These are phyloP conservation scores for Jaltomata sinuosa DNA, from an alignment of 257 asterid genomes.

Conservation along the genomic window DNA sequence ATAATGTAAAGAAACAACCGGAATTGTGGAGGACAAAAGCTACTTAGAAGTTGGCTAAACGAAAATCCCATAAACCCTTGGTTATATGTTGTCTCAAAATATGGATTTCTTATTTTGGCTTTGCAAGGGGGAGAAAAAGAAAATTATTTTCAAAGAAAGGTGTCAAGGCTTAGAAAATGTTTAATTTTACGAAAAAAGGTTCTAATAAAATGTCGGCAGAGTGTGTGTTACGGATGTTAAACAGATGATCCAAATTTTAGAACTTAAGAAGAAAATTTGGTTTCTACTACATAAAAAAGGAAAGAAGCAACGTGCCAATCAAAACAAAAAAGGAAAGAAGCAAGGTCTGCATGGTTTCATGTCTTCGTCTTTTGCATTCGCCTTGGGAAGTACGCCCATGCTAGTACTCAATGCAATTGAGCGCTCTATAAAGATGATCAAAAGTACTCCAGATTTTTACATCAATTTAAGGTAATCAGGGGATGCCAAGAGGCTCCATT, in stretches of 20 bases:
- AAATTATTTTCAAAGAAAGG: background rate
- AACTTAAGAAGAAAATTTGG: background rate
- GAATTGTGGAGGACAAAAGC: background rate
- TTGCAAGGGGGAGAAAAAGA: background rate
- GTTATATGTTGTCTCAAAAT: background rate
- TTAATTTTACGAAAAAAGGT: background rate
- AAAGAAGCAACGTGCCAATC: background rate
- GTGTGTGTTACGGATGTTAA: background rate
- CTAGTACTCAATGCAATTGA: background rate
- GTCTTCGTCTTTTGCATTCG: background rate
- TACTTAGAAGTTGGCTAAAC: background rate
- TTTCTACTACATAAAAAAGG: background rate
- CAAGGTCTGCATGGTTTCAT: background rate
- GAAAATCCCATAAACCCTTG: background rate
- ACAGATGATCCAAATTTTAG: background rate
- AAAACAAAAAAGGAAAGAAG: background rate
- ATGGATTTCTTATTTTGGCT: background rate
- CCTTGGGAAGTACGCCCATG: background rate
- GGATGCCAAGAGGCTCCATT: background rate
- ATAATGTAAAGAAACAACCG: background rate
- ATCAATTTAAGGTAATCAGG: background rate
- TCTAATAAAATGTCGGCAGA: background rate
- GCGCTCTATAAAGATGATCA: background rate
- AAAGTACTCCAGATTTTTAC: background rate
- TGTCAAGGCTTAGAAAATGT: background rate